These are phyloP conservation scores for Aspergillus spinulosporus DNA, from an alignment of 2,329 filamentous ascomycete species.

Conservation along the genomic window DNA sequence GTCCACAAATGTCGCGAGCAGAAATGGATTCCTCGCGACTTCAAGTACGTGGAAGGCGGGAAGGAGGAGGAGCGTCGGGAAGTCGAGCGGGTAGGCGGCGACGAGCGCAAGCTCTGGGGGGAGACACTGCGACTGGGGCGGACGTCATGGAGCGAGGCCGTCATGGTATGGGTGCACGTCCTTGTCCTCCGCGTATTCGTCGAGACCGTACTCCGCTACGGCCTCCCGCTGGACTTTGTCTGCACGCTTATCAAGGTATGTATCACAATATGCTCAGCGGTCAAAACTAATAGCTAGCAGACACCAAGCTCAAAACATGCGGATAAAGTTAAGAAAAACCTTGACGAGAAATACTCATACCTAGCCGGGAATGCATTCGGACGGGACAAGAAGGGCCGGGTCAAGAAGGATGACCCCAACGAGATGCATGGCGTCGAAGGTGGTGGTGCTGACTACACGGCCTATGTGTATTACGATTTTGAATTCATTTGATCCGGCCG, in stretches of 20 bases:
- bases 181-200: conserved; percentile 91
- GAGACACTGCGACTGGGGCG: conserved; percentile 83
- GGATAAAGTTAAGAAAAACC: conserved; percentile 73
- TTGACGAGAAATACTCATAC: conserved; percentile 86
- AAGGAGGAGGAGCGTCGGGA: conserved; percentile 87
- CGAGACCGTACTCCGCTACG: conserved; percentile 95
- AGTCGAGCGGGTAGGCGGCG: conserved; percentile 74
- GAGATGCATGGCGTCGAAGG: conserved; percentile 74
- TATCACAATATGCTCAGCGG: conserved; percentile 1
- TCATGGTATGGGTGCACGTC: conserved; percentile 95
- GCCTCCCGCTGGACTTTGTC: conserved; percentile 85
- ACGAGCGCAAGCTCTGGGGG: conserved; percentile 89
- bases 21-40: conserved; percentile 93
- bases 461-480: conserved; percentile 97
- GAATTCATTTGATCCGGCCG: conserved; percentile 59
- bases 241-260: conserved; percentile 80
- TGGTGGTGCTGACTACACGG: conserved; percentile 82
- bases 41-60: conserved; percentile 87
- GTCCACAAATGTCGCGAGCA: conserved; percentile 87
- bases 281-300: conserved; percentile 48
- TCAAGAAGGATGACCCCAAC: conserved; percentile 85
- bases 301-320: conserved; percentile 72
- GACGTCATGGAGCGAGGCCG: conserved; percentile 90
- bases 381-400: conserved; percentile 87
- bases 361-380: conserved; percentile 93